A percentile compares a stretch with the other conserved stretches of the same genome.
Conservation (phyloP, 2,329 filamentous ascomycete species). For the Colletotrichum endophyticum region DNA sequence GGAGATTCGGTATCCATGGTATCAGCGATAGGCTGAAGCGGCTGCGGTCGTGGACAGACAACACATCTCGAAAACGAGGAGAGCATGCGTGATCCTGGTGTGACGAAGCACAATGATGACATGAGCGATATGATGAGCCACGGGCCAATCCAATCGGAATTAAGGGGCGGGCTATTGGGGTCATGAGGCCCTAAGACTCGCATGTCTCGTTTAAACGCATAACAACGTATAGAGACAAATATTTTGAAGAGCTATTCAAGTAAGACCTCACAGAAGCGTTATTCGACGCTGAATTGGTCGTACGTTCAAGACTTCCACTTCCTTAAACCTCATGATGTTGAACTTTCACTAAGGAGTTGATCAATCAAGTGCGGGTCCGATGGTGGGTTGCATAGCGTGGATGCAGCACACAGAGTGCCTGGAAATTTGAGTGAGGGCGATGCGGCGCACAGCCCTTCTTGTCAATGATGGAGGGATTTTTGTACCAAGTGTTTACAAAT, state of each 20-base stretch:
- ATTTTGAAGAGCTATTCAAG: neutral
- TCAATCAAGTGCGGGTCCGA: neutral
- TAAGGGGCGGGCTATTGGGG: neutral
- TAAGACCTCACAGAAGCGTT: neutral
- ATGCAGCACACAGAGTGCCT: neutral
- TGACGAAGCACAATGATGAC: neutral
- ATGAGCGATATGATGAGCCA: neutral
- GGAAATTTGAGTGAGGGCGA: neutral
- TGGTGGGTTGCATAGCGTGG: neutral
- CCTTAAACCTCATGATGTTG: neutral
- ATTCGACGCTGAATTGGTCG: neutral
- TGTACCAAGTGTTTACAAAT: neutral
- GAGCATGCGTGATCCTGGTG: neutral
- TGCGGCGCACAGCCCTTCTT: neutral
- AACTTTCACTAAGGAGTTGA: neutral
- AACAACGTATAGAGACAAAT: neutral
- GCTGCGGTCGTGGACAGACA: neutral
- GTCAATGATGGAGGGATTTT: neutral
- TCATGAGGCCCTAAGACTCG: neutral
- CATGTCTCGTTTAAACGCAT: neutral
- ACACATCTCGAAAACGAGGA: neutral
- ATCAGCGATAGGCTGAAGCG: neutral
- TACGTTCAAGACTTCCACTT: neutral
- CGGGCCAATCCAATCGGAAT: neutral
- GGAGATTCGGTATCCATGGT: neutral